Percentiles rank a stretch among this genome's conserved stretches.
Evolutionary conservation across 1,139 yeast species (phyloP).

Genomic region (Scheffersomyces cryptocercus): DNA sequence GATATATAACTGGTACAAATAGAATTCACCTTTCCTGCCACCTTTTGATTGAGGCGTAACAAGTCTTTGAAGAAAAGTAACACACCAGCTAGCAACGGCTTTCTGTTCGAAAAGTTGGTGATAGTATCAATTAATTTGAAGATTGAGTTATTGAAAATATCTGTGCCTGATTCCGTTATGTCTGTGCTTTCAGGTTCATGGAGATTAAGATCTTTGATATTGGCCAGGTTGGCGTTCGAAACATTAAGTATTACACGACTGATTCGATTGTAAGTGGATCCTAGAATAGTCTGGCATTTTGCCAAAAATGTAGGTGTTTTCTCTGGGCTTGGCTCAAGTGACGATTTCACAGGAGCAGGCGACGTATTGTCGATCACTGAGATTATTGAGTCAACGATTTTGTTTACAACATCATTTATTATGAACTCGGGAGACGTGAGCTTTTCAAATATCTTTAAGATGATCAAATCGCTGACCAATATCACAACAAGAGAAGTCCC

Average conservation of each 20-base stretch:
- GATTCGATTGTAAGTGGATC: background rate
- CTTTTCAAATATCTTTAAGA: conserved; percentile 28
- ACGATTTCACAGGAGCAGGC: background rate
- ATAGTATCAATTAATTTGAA: conserved; percentile 30
- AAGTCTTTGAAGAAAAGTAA: conserved; percentile 1
- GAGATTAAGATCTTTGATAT: background rate
- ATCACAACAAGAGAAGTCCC: conserved; percentile 27
- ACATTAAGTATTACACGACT: conserved; percentile 1
- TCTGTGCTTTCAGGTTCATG: background rate
- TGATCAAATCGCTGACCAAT: conserved; percentile 37
- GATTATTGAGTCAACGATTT: conserved; percentile 21
- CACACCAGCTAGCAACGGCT: conserved; percentile 27
- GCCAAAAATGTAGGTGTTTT: background rate
- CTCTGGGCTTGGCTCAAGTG: background rate
- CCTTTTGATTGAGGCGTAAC: background rate
- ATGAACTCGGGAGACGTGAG: conserved; percentile 34
- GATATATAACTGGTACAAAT: conserved; percentile 12
- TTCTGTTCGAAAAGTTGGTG: conserved; percentile 26
- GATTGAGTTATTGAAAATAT: conserved; percentile 18
- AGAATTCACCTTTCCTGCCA: conserved; percentile 5
- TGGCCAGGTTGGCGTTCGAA: background rate
- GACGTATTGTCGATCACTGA: conserved; percentile 27
- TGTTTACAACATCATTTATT: conserved; percentile 13
- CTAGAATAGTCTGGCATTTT: background rate
- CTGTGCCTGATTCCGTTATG: background rate